phyloP scores from a whole-genome alignment of 768 basidiomycete species.

The Phaeolepiota aurea region DNA sequence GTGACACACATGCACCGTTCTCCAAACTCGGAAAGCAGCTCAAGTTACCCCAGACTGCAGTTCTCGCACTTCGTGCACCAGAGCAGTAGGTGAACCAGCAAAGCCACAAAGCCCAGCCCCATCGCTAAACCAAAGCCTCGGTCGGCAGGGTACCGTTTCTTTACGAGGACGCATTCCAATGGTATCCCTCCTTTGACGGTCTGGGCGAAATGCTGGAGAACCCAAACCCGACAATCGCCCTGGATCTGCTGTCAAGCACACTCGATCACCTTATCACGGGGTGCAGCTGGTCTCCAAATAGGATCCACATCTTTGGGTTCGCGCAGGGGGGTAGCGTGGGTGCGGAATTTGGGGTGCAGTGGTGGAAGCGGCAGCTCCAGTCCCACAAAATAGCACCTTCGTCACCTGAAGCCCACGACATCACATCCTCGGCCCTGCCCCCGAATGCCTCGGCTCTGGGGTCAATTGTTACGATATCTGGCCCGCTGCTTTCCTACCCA shows the following conservation, averaged over 20 bases:
- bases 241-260: constrained; percentile 45
- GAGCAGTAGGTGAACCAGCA: constrained; percentile 43
- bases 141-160: constrained; percentile 61
- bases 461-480: constrained; percentile 61
- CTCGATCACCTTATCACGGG: constrained; percentile 48
- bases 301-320: constrained; percentile 86
- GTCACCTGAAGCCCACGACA: not conserved
- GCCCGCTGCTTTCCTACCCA: constrained; percentile 74
- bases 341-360: constrained; percentile 52
- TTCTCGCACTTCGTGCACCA: constrained; percentile 73
- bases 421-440: constrained; percentile 6
- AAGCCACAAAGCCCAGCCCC: not conserved
- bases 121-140: not conserved
- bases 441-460: constrained; percentile 34
- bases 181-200: constrained; percentile 77
- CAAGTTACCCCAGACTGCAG: constrained; percentile 85
- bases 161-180: constrained; percentile 74
- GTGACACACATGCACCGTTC: constrained; percentile 78
- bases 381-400: constrained; percentile 8
- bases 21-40: constrained; percentile 61
- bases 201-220: constrained; percentile 63
- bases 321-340: constrained; percentile 81
- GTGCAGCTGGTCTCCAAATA: constrained; percentile 55
- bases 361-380: constrained; percentile 37
- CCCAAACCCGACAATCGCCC: constrained; percentile 68